Base-by-base conservation (phyloP, 768 basidiomycete species). In the Hortiboletus campestris region DNA sequence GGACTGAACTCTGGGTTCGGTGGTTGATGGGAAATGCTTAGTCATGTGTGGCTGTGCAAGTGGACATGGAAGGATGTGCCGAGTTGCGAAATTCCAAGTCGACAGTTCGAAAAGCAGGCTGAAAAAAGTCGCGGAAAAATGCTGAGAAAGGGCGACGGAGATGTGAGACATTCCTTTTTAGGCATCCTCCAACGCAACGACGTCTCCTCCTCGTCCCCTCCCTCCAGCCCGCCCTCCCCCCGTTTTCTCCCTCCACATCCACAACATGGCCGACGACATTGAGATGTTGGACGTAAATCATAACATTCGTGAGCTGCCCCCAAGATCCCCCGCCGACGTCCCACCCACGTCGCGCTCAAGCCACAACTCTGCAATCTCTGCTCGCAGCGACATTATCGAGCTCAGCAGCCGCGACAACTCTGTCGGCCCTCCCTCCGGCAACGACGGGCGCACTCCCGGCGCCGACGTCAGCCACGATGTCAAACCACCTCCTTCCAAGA, bases 151-250 rank as follows among this genome's bases (percentile, higher is more conserved):
- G 51, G 52, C 49, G 49, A 38, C 12, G 44, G 56, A 46, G 63
- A 64, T 56, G 63, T 68, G 69, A 67, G 63, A 72, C 64, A 70
- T 71, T 71, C 69, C 69, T 71, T 71, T 67, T 71, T 71, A 61
- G 71, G 70, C 60, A 73, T 60, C 62, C 57, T 72, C 66, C 70
- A 68, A 40, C 66, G 49, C 69, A 72, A 58, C 67, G 61, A 54
- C 60, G 31, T 62, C 66, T 53, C 64, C 63, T 67, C 64, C 63
- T 69, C 67, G 35, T 60, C 62, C 57, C 59, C 69, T 38, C 52
- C 61, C 42, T 64, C 67, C 59, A 55, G 46, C 61, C 52, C 54
- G 31, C 31, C 45, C 2, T 5, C 32, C 20, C 25, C 31, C 44
- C 46, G 14, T 40, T 9, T 19, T 25, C 16, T 22, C 5, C n/a